Evolutionary conservation across 345 rosid genomes (phyloP), one percentile per base, ranked within the genome.

Genomic region (Noccaea caerulescens): DNA sequence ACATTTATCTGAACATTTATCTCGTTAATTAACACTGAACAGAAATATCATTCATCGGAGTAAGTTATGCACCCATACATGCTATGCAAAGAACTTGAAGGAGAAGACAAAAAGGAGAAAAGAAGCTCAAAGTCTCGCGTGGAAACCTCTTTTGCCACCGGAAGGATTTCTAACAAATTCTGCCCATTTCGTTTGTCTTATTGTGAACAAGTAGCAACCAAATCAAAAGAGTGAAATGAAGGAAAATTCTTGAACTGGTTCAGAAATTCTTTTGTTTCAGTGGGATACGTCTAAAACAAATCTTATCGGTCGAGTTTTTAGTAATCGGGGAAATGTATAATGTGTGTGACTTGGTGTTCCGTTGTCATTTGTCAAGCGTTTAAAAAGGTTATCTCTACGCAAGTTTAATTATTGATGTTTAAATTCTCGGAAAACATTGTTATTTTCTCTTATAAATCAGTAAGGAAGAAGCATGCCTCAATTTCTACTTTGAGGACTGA

Each of bases 21-120:
- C 10, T 56, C 51, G 36, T 25, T 11, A 33, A 25, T 49, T 23
- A 34, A 50, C 20, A 38, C 14, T 3, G 10, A 47, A 25, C 44
- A 53, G 0, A 70, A 51, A 76, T 76, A 76, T 71, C 72, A 9
- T 76, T 76, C 72, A 65, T 65, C 5, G 80, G 72, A 76, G 80
- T 76, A 51, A 42, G 37, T 43, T 76, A 76, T 57, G 80, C 76
- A 63, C 62, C 54, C n/a, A 30, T 77, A 9, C 69, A 71, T 37
- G 58, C 66, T 13, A 65, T 71, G 59, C 43, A 71, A 66, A 45
- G 72, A 60, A 66, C 51, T 72, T 57, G 8, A 77, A 65, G 51
- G 76, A 77, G 57, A 71, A 58, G 68, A 41, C 16, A 33, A 65
- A 65, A 63, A 16, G 18, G 43, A 51, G 27, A 16, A 34, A 58